Evolutionary conservation across 208 protist genomes (phyloP), one percentile per base, ranked within the genome.

Genomic region (Leishmania turanica): DNA sequence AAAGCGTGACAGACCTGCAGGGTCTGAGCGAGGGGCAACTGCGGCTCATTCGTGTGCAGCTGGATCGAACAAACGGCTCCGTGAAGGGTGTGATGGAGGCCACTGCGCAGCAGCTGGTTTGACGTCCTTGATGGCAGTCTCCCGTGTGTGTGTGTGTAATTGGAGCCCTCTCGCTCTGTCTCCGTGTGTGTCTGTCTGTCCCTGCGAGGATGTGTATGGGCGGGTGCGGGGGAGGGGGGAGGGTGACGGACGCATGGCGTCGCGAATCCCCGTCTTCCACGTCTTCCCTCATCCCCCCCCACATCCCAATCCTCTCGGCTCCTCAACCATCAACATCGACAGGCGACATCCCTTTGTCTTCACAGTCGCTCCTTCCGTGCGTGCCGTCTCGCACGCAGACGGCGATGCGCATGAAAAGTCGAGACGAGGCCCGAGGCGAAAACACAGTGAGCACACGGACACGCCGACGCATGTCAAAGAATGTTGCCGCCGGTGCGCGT

Each of bases 41-140:
- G 53, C 69, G 89, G 13, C 53, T 73, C 9, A 81, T 90, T 17
- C 80, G 89, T n/a, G 72, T 93, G 19, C 75, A 62, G 6, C 72
- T 89, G 1, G 83, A 91, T 66, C 85, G 84, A 1, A 31, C 77
- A 5, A 79, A 72, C 1, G 75, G 81, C 47, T 93, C 88, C 19
- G 60, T 91, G 2, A 80, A 75, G 62, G 78, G 68, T 11, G 78
- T 87, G 15, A 47, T 79, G 40, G 79, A 83, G 45, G 80, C 62
- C 19, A 74, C 72, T 51, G 17, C 53, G 19, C 53, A 54, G 21
- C 49, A 49, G 42, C 15, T 11, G 7, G 34, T 51, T 24, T 58
- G 51, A 76, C 40, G 13, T 5, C 21, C 8, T 31, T 56, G 45
- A 27, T 56, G 47, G 47, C 31, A 56, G 70, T 37, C 17, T 47